These are phyloP conservation scores for Malbranchea zuffiana DNA, from an alignment of 2,329 filamentous ascomycete species.

Conservation along the genomic window DNA sequence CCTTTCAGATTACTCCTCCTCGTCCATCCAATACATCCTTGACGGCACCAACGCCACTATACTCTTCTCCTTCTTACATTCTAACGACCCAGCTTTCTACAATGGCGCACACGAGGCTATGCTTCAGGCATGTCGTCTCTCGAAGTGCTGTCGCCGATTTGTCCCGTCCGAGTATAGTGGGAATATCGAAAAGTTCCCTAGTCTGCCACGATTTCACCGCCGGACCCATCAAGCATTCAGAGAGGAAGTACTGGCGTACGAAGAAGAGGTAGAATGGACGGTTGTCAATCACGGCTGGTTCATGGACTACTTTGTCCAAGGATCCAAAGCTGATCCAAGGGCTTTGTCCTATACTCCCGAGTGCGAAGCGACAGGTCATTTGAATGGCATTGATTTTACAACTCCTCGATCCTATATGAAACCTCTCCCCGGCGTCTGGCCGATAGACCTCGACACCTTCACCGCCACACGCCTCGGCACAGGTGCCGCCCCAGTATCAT, in stretches of 20 bases:
- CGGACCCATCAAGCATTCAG: conserved; percentile 12
- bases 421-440: conserved; percentile 9
- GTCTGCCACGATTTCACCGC: conserved; percentile 13
- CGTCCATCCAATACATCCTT: conserved; percentile 1
- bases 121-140: conserved; percentile 12
- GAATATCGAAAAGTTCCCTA: conserved; percentile 13
- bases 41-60: background rate
- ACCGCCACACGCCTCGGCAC: conserved; percentile 11
- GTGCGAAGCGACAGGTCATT: background rate
- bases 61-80: conserved; percentile 7
- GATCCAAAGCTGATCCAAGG: background rate
- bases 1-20: background rate
- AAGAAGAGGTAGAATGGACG: conserved; percentile 15
- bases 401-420: conserved; percentile 5
- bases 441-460: conserved; percentile 11
- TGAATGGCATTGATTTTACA: background rate
- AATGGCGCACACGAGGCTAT: conserved; percentile 7
- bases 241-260: conserved; percentile 1
- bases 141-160: conserved; percentile 13
- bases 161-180: conserved; percentile 17
- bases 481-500: conserved; percentile 16
- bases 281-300: conserved; percentile 16
- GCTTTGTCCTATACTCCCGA: background rate
- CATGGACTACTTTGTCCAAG: conserved; percentile 17
- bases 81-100: conserved; percentile 4